Evolutionary conservation across 2,329 filamentous ascomycete genomes (phyloP).

Genomic region (Exophiala sp.): DNA sequence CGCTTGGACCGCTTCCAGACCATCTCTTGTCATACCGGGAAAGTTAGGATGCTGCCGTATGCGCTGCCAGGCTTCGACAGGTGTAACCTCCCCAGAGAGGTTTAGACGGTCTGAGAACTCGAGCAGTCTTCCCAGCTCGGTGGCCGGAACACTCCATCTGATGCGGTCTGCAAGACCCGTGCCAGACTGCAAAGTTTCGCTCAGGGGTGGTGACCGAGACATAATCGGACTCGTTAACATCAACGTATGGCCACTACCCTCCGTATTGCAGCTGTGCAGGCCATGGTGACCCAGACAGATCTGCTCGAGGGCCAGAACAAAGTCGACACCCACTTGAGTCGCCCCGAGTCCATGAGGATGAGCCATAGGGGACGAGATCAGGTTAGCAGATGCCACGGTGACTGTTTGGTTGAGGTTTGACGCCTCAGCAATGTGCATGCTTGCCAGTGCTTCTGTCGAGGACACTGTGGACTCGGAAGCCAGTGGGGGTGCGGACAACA

Average conservation of each 20-base stretch:
- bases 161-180: conserved; percentile 18
- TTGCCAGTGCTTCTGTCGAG: conserved; percentile 4
- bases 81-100: conserved; percentile 36
- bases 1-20: conserved; percentile 30
- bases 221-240: conserved; percentile 31
- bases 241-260: conserved; percentile 30
- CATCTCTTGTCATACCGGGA: conserved; percentile 29
- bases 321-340: conserved; percentile 32
- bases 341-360: conserved; percentile 31
- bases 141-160: conserved; percentile 30
- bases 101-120: conserved; percentile 27
- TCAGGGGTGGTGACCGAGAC: conserved; percentile 22
- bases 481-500: conserved; percentile 1
- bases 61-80: conserved; percentile 38
- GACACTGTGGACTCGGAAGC: conserved; percentile 9
- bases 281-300: conserved; percentile 29
- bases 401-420: conserved; percentile 5
- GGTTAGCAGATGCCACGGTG: not conserved
- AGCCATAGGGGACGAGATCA: conserved; percentile 6
- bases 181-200: conserved; percentile 3
- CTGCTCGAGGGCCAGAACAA: conserved; percentile 32
- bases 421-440: conserved; percentile 14
- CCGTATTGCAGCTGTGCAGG: conserved; percentile 14
- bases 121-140: conserved; percentile 30
- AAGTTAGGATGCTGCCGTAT: conserved; percentile 35